Evolutionary conservation across 2,329 filamentous ascomycete species (phyloP).

Genomic region (Fusarium sp.): DNA sequence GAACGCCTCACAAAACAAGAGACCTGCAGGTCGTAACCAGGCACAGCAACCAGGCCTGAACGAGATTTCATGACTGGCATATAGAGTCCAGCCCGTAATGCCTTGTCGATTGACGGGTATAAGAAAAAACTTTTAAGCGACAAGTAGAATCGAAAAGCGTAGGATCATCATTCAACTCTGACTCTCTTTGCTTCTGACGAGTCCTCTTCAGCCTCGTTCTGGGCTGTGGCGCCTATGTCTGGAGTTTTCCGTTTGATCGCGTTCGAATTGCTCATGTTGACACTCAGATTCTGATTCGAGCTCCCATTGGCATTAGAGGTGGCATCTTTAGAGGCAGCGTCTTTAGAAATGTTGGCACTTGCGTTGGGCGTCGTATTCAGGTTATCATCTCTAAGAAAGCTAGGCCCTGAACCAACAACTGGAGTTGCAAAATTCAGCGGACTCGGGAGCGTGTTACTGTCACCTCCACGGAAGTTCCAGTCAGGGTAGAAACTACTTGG

Average conservation of each 20-base stretch:
- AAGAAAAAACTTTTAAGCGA: constrained; percentile 23
- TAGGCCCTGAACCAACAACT: constrained; percentile 67
- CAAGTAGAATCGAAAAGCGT: background rate
- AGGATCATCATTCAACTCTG: constrained; percentile 56
- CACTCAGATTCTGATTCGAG: constrained; percentile 33
- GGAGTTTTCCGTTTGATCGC: constrained; percentile 66
- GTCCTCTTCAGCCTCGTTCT: constrained; percentile 54
- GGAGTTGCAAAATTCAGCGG: constrained; percentile 94
- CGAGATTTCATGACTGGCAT: constrained; percentile 24
- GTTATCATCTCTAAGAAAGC: constrained; percentile 68
- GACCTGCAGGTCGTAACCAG: background rate
- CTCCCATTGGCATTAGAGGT: constrained; percentile 16
- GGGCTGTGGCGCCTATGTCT: constrained; percentile 55
- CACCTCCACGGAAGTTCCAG: constrained; percentile 78
- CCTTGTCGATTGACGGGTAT: constrained; percentile 15
- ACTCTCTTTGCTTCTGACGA: constrained; percentile 62
- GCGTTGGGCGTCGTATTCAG: constrained; percentile 29
- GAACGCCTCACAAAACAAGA: constrained; percentile 24
- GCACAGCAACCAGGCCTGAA: constrained; percentile 3
- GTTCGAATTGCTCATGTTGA: constrained; percentile 31
- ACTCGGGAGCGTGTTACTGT: constrained; percentile 89
- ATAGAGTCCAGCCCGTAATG: constrained; percentile 34
- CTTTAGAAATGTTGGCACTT: constrained; percentile 22
- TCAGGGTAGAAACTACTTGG: constrained; percentile 93
- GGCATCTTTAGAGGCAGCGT: constrained; percentile 2